Evolutionary conservation across 352 stramenopile species (phyloP).

Genomic region (Lagenidium sp.): DNA sequence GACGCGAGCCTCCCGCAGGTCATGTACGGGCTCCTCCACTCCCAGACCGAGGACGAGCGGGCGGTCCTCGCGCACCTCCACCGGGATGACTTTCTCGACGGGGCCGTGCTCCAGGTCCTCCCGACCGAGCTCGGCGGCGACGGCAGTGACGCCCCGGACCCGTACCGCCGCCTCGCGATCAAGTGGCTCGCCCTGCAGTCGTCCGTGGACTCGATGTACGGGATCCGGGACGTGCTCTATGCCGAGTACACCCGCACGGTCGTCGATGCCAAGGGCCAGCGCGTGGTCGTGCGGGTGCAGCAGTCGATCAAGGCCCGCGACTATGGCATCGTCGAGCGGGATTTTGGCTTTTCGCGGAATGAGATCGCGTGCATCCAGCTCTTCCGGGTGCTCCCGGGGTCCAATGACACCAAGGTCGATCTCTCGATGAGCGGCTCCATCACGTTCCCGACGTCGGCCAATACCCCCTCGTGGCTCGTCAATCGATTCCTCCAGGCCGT

Average conservation of each 20-base stretch:
- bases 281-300: constrained; percentile 48
- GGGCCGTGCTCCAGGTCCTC: constrained; percentile 57
- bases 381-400: constrained; percentile 41
- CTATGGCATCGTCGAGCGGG: constrained; percentile 28
- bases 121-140: constrained; percentile 21
- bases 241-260: constrained; percentile 56
- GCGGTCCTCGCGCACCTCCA: constrained; percentile 54
- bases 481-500: constrained; percentile 49
- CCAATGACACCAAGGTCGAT: constrained; percentile 39
- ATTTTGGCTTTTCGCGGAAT: constrained; percentile 57
- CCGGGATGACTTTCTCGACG: constrained; percentile 65
- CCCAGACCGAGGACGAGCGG: constrained; percentile 54
- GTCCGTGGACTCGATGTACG: constrained; percentile 58
- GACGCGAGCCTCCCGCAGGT: constrained; percentile 66
- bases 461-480: constrained; percentile 57
- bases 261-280: constrained; percentile 39
- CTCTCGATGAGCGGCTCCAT: constrained; percentile 25
- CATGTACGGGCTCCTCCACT: constrained; percentile 48
- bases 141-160: too few species aligned
- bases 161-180: constrained; percentile 62
- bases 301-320: constrained; percentile 48
- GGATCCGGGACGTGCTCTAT: constrained; percentile 47
- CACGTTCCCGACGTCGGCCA: constrained; percentile 12
- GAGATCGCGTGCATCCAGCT: constrained; percentile 42
- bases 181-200: constrained; percentile 74